Base-by-base conservation (phyloP, 495 filamentous ascomycete species). In the Tuber indicum region DNA sequence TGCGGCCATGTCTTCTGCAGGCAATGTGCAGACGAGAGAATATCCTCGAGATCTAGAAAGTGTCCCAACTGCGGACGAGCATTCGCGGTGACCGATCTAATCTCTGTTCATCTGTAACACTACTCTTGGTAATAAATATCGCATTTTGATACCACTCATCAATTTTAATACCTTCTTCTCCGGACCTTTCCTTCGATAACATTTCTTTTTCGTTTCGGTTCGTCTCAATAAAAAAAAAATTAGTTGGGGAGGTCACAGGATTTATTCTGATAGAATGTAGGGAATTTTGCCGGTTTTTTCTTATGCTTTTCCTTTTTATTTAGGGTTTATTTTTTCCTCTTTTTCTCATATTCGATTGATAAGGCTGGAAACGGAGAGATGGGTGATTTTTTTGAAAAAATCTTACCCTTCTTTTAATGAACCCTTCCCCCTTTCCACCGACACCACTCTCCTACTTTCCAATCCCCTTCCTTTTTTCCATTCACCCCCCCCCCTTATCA, bases 1-100 rank as follows among this genome's bases (percentile, higher is more conserved):
- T 99, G 96, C 84, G 96, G 96, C n/a, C 96, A 99, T 85, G 90
- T 97, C 36, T 97, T 98, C 85, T 99, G 96, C 89, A 90, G 89
- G 80, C 88, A 90, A 42, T 99, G 96, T 82, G 91, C 97, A 42
- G 93, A 97, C 74, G 91, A 94, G 81, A 91, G 94, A 72, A 89
- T 97, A 73, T 87, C 88, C 14, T 96, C 94, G 76, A 92, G 96
- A 47, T 94, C 93, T 83, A 89, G 96, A 75, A 98, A 98, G 85
- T 99, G 96, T 82, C 96, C 96, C 8, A 94, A 91, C 81, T 99
- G 96, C 86, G 92, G 91, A 84, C 91, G 91, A 84, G 90, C 93
- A 2, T 99, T 99, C 82, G 94, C 95, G 77, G 90, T 90, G 80
- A 93, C 91, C 78, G 96, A 99, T 84, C 89, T 91, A 76, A 94